Percentiles rank a stretch among this genome's conserved stretches.
Evolutionary conservation across 78 protist species (phyloP).

Genomic region (Dictyostelium capitatum): DNA sequence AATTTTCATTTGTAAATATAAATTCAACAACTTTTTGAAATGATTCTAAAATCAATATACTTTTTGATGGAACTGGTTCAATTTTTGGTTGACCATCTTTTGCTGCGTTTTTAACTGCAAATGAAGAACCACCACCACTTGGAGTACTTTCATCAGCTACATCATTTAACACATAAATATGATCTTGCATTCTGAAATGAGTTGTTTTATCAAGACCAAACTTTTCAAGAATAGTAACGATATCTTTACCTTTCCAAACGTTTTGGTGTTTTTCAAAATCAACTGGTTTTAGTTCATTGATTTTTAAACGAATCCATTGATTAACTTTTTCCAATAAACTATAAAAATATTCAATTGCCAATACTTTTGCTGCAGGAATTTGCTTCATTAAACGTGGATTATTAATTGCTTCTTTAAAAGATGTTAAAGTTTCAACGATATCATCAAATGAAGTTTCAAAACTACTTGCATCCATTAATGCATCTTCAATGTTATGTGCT

Average conservation of each 20-base stretch:
- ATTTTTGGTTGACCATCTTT: background rate
- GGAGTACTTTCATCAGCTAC: background rate
- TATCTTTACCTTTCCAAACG: constrained; percentile 5
- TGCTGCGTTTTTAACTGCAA: background rate
- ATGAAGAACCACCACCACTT: background rate
- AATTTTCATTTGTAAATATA: background rate
- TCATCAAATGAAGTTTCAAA: constrained; percentile 42
- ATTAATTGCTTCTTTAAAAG: background rate
- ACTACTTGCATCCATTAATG: constrained; percentile 50
- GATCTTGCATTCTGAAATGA: background rate
- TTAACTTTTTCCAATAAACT: background rate
- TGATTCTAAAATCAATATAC: background rate
- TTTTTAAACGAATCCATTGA: constrained; percentile 1
- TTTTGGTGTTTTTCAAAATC: constrained; percentile 57
- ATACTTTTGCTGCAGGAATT: background rate
- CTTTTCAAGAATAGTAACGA: background rate
- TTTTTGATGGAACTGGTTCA: background rate
- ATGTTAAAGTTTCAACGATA: background rate
- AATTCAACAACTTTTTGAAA: background rate
- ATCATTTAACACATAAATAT: background rate
- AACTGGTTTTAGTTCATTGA: background rate
- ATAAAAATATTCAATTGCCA: background rate
- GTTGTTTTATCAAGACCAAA: constrained; percentile 15
- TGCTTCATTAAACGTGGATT: background rate
- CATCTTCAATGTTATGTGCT: constrained; percentile 90